Percentiles rank a stretch among this genome's conserved stretches.
Evolutionary conservation across 2,329 filamentous ascomycete genomes (phyloP).

Genomic region (Monilinia polystroma): DNA sequence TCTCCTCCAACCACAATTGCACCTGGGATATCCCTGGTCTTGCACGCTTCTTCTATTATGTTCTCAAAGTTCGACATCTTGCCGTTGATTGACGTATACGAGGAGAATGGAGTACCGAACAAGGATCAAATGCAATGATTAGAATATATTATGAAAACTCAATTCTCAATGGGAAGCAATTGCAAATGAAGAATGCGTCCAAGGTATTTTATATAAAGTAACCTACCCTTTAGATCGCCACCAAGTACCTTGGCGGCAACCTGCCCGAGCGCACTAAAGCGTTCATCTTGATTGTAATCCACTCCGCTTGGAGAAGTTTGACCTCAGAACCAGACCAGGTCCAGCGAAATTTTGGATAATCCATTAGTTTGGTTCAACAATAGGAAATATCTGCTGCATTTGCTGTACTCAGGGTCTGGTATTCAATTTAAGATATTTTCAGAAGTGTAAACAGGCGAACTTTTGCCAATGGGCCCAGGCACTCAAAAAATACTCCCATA

Average conservation of each 20-base stretch:
- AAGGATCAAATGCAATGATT: neutral
- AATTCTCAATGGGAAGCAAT: neutral
- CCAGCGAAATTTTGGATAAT: neutral
- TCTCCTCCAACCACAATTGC: slow-evolving; percentile 29
- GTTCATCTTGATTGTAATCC: too few relatives aligned
- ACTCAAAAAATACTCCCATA: neutral
- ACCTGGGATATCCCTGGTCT: slow-evolving; percentile 30
- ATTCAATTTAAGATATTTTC: too few relatives aligned
- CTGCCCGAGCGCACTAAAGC: too few relatives aligned
- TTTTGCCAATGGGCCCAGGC: too few relatives aligned
- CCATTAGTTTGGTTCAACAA: neutral
- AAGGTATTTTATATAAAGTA: slow-evolving; percentile 1
- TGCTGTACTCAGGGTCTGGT: neutral
- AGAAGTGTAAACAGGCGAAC: too few relatives aligned
- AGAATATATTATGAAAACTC: neutral
- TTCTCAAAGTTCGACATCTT: slow-evolving; percentile 32
- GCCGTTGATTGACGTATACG: neutral
- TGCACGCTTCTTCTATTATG: slow-evolving; percentile 28
- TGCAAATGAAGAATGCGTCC: neutral
- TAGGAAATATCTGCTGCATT: neutral
- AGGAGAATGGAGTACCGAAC: neutral
- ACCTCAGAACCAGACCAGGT: neutral
- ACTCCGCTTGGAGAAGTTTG: neutral
- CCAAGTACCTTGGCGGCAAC: neutral
- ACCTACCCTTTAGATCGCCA: neutral